Evolutionary conservation across 2,329 filamentous ascomycete genomes (phyloP).

Genomic region (Pseudogymnoascus sp.): DNA sequence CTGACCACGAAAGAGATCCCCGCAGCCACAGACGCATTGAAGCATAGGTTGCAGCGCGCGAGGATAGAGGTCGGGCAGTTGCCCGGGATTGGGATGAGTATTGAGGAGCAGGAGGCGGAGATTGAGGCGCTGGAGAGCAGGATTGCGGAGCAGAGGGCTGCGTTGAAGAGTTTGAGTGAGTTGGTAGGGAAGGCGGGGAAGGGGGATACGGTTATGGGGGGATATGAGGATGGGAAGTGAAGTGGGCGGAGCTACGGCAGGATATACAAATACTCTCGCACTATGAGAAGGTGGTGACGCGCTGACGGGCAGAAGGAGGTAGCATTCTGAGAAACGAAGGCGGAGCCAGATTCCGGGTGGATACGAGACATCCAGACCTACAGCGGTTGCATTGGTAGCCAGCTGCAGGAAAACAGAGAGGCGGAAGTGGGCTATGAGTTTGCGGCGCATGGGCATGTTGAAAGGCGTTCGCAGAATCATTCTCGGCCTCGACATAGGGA

Average conservation of each 20-base stretch:
- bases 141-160: conserved; percentile 52
- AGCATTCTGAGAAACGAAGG: conserved; percentile 17
- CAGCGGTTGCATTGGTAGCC: neutral
- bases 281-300: neutral
- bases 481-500: neutral
- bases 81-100: conserved; percentile 59
- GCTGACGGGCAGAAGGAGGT: neutral
- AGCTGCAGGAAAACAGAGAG: neutral
- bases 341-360: conserved; percentile 34
- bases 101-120: conserved; percentile 63
- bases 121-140: conserved; percentile 56
- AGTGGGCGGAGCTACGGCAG: neutral
- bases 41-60: conserved; percentile 76
- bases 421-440: neutral
- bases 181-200: conserved; percentile 33
- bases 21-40: conserved; percentile 67
- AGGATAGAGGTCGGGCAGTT: conserved; percentile 55
- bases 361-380: conserved; percentile 19
- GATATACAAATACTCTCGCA: neutral
- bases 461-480: neutral
- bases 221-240: conserved; percentile 2
- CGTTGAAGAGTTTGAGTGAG: conserved; percentile 46
- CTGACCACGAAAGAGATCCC: conserved; percentile 61
- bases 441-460: neutral
- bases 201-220: conserved; percentile 29